Percentiles rank a stretch among this genome's conserved stretches.
These are phyloP conservation scores for Selaginella moellendorffii DNA, from an alignment of 75 land plant genomes.

Conservation along the genomic window DNA sequence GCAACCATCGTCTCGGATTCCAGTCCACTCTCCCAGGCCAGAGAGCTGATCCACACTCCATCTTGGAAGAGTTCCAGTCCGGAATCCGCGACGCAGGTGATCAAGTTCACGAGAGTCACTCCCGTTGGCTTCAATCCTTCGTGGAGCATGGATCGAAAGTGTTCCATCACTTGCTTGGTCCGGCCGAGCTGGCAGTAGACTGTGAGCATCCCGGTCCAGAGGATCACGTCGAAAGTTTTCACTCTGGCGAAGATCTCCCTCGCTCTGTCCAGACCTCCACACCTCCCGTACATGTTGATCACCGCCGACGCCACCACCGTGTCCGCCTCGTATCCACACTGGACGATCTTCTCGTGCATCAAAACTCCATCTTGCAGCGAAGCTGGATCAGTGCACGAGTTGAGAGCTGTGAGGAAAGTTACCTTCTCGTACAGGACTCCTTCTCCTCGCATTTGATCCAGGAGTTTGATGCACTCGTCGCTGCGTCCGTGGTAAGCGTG, in stretches of 20 bases:
- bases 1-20: no score
- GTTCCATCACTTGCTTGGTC: no score
- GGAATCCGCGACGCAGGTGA: no score
- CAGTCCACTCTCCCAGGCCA: no score
- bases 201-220: conserved; percentile 13
- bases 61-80: no score
- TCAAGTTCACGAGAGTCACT: no score
- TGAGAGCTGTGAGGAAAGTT: conserved; percentile 1
- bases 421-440: background rate
- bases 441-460: conserved; percentile 13
- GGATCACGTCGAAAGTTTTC: background rate
- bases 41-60: no score
- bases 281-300: conserved; percentile 15
- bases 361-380: background rate
- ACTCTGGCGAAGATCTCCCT: background rate
- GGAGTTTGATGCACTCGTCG: conserved; percentile 7
- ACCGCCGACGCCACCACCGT: conserved; percentile 5
- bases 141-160: no score
- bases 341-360: conserved; percentile 8
- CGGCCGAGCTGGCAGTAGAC: no score
- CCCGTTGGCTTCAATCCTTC: no score
- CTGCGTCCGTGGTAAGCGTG: background rate
- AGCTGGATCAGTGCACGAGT: background rate
- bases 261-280: background rate
- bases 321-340: conserved; percentile 9